phyloP scores from a whole-genome alignment of 345 rosid genomes.

The Rhodomyrtus tomentosa region DNA sequence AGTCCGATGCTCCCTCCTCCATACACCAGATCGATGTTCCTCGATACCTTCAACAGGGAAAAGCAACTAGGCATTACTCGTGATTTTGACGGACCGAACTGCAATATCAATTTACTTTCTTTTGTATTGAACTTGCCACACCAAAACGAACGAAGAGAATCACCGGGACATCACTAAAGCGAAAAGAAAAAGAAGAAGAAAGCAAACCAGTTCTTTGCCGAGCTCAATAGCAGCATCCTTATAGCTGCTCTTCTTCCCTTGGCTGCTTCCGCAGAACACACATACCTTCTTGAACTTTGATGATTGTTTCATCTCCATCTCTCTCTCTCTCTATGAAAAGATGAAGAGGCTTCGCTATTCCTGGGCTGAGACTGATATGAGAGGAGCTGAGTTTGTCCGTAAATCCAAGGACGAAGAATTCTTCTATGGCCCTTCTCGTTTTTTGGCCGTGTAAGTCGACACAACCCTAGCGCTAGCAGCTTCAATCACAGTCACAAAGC shows the following conservation, averaged over 20 bases:
- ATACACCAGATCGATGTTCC: conserved; percentile 82
- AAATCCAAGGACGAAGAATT: neutral
- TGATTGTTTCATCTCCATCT: conserved; percentile 16
- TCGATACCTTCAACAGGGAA: conserved; percentile 45
- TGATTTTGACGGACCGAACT: neutral
- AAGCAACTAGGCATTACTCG: neutral
- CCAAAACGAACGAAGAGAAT: neutral
- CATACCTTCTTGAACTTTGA: conserved; percentile 68
- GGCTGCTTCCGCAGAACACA: conserved; percentile 94
- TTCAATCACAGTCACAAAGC: neutral
- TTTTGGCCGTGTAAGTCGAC: neutral
- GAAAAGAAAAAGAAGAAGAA: neutral
- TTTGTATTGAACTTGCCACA: neutral
- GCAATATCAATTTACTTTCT: neutral
- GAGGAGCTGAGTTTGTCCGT: neutral
- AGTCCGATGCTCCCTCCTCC: conserved; percentile 95
- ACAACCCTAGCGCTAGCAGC: neutral
- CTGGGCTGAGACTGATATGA: neutral
- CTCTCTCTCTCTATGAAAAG: neutral
- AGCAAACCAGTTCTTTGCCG: conserved; percentile 60
- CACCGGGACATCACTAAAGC: neutral
- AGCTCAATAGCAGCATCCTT: conserved; percentile 82
- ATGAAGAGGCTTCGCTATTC: neutral
- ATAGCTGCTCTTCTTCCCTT: conserved; percentile 64
- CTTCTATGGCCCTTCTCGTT: neutral